Evolutionary conservation across 139 green algal genomes (phyloP).

Genomic region (Chlamydomonas asymmetrica): DNA sequence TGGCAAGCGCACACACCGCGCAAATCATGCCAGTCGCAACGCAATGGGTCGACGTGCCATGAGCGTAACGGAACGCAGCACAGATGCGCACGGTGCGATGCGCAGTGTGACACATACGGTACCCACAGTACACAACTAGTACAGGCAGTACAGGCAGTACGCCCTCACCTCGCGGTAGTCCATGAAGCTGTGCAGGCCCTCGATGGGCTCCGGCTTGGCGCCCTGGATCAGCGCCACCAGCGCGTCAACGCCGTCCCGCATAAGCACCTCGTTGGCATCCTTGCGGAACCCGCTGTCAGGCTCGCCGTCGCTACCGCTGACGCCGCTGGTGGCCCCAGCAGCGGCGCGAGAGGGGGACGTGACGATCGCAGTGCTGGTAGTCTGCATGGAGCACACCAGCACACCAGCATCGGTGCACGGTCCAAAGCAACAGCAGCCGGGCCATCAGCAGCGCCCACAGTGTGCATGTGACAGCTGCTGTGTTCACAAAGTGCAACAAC

Average conservation of each 20-base stretch:
- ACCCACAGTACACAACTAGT: not conserved
- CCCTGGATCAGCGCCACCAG: constrained; percentile 62
- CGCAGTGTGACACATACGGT: not conserved
- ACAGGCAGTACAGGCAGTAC: no score
- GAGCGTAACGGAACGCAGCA: not conserved
- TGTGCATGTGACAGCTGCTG: constrained; percentile 2
- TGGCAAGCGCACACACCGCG: not conserved
- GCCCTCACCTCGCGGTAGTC: constrained; percentile 29
- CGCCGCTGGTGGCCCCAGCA: not conserved
- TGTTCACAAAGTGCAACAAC: no score
- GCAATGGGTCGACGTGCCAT: not conserved
- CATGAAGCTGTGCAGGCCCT: constrained; percentile 61
- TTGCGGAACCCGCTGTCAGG: constrained; percentile 57
- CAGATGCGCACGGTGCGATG: not conserved
- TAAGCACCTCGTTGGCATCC: constrained; percentile 92
- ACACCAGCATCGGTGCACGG: not conserved
- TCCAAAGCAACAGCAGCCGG: not conserved
- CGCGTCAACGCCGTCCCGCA: constrained; percentile 62
- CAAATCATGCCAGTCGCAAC: not conserved
- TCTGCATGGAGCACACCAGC: not conserved
- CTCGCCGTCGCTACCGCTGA: not conserved
- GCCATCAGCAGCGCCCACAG: not conserved
- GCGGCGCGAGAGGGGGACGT: not conserved
- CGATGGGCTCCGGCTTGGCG: constrained; percentile 76
- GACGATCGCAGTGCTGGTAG: not conserved